These are phyloP conservation scores for Epichloe sp. DNA, from an alignment of 2,329 filamentous ascomycete genomes.

Conservation along the genomic window DNA sequence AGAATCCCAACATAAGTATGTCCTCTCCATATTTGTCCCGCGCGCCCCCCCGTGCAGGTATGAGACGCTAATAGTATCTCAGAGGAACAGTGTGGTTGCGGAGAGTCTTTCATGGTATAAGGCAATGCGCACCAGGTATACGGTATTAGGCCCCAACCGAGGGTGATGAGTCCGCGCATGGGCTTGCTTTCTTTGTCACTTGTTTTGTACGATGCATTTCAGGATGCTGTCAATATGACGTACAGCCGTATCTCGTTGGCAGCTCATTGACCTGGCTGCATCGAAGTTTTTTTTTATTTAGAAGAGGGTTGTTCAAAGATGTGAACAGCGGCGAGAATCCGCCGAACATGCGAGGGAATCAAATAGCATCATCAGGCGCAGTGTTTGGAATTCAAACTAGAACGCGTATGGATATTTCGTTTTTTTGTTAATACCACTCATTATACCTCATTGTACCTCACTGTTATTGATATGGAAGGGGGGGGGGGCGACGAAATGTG, in stretches of 20 bases:
- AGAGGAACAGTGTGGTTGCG: slow-evolving; percentile 95
- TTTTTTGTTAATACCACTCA: too few relatives aligned
- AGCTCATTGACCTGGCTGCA: background rate
- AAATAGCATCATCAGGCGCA: slow-evolving; percentile 3
- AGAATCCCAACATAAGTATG: slow-evolving; percentile 97
- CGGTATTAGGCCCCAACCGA: background rate
- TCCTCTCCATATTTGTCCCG: slow-evolving; percentile 13
- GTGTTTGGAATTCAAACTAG: background rate
- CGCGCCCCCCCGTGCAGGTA: slow-evolving; percentile 15
- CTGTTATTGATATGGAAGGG: too few relatives aligned
- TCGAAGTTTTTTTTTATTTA: background rate
- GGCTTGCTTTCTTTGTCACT: background rate
- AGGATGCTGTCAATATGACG: background rate
- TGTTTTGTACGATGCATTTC: background rate
- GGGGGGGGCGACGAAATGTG: too few relatives aligned
- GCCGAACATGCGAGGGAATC: background rate
- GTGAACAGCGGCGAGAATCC: background rate
- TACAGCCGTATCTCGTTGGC: background rate
- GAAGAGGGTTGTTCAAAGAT: background rate
- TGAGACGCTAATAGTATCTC: slow-evolving; percentile 8
- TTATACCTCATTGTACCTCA: too few relatives aligned
- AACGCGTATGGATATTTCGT: too few relatives aligned
- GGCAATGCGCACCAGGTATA: background rate
- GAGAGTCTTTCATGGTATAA: slow-evolving; percentile 86
- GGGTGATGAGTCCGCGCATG: background rate